phyloP scores from a whole-genome alignment of 345 rosid genomes.

The Angophora floribunda region DNA sequence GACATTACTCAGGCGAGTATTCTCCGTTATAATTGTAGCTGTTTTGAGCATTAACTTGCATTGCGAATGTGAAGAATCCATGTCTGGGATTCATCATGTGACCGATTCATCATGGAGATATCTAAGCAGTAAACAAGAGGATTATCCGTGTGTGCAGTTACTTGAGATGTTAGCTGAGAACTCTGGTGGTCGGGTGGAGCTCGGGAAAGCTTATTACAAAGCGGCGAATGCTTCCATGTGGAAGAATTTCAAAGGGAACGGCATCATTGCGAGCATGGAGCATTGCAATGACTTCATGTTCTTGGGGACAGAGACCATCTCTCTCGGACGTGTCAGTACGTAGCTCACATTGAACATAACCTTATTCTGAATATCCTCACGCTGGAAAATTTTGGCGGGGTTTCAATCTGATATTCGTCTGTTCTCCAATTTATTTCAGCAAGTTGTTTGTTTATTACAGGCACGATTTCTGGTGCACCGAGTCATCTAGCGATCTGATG shows the following conservation, averaged over 20 bases:
- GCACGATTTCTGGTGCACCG: conserved; percentile 96
- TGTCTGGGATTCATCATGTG: not conserved
- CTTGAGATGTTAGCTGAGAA: conserved; percentile 81
- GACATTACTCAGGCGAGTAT: not conserved
- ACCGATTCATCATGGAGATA: not conserved
- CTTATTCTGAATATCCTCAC: not conserved
- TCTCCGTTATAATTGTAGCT: not conserved
- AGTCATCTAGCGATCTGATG: conserved; percentile 85
- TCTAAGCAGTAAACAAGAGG: not conserved
- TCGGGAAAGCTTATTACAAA: conserved; percentile 72
- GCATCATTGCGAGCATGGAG: conserved; percentile 97
- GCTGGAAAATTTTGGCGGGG: not conserved
- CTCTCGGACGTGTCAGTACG: conserved; percentile 93
- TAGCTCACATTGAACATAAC: not conserved
- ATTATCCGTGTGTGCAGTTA: conserved; percentile 13
- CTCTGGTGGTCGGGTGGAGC: conserved; percentile 83
- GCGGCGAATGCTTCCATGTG: conserved; percentile 64
- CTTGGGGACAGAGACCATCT: conserved; percentile 83
- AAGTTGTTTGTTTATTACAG: conserved; percentile 11
- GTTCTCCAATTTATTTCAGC: not conserved
- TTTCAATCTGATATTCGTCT: not conserved
- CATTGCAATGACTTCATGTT: conserved; percentile 97
- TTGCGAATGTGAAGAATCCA: not conserved
- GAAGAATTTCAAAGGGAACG: conserved; percentile 84
- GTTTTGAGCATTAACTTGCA: not conserved